Base-by-base conservation (phyloP, 2,329 filamentous ascomycete species). In the Botrytis cinerea region DNA sequence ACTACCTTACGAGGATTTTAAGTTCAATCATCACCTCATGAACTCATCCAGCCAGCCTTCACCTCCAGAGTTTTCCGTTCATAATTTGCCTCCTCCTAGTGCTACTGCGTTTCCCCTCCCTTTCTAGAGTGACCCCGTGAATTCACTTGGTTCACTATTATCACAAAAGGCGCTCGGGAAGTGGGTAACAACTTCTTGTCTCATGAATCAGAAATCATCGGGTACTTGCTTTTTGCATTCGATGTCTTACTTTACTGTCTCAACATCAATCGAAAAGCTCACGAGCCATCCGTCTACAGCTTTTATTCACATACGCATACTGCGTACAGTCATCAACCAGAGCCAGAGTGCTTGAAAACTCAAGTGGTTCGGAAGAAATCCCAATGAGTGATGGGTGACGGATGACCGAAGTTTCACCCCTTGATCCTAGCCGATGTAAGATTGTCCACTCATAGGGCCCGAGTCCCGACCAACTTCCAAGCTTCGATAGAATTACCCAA, bases 401-500 rank as follows among this genome's bases (percentile, higher is more conserved):
- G 12, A 35, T 67, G 2, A 43, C 64, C 64, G 35, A 67, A 25
- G 64, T 25, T 38, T 20, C 32, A 40, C 22, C 46, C 64, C 46
- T 68, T 18, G 35, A 68, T 54, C 64, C 66, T 43, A 25, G 66
- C 16, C 16, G 38, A 69, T 35, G 16, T 69, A 32, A 43, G n/a
- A 32, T 57, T n/a, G 38, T 69, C 66, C 66, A 69, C 48, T 45
- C 48, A 32, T 57, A 57, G n/a, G 66, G 66, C 66, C 66, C 10
- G 10, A n/a, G 48, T 51, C 12, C 48, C 48, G 48, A 14, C 48
- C 48, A 51, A 51, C 48, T 51, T n/a, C 66, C 66, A 57, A 45
- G 66, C 66, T 57, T 69, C 12, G 28, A 57, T 32, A 25, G 40
- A 18, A 69, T 69, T 69, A 25, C 35, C 48, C 18, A 43, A 57